phyloP scores from a whole-genome alignment of 164 flowering plant genomes.

The Sedum album region DNA sequence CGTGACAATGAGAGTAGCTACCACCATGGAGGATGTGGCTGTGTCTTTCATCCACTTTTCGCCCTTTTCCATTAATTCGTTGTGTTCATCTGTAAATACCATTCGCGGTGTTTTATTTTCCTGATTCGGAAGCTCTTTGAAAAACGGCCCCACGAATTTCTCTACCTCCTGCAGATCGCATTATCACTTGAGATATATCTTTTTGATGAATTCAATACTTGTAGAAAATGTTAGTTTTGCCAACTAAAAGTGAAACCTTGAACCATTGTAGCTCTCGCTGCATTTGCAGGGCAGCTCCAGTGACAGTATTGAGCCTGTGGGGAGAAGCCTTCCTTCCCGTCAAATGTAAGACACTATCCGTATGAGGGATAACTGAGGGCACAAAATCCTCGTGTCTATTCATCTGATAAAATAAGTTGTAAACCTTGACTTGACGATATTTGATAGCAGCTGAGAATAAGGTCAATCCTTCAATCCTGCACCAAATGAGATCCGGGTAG shows the following conservation, averaged over 20 bases:
- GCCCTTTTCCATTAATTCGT: neutral
- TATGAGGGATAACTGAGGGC: too few species aligned
- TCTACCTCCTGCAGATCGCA: conserved; percentile 11
- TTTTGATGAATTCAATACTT: neutral
- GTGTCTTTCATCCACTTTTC: conserved; percentile 16
- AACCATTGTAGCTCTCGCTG: conserved; percentile 14
- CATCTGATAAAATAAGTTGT: too few species aligned
- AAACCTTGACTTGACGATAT: too few species aligned
- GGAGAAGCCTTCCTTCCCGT: neutral
- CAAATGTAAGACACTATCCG: conserved; percentile 8
- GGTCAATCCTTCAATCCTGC: too few species aligned
- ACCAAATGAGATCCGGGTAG: too few species aligned
- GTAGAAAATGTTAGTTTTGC: neutral
- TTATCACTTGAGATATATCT: neutral
- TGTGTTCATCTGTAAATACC: conserved; percentile 11
- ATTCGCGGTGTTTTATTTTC: conserved; percentile 1
- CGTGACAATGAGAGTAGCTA: conserved; percentile 14
- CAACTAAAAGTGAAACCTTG: neutral
- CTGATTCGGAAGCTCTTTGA: neutral
- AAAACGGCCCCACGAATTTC: conserved; percentile 1
- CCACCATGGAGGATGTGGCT: conserved; percentile 9
- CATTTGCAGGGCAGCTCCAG: conserved; percentile 18
- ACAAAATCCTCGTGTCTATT: too few species aligned
- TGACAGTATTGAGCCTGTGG: neutral
- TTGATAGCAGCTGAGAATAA: too few species aligned